phyloP scores from a whole-genome alignment of 805 yeast genomes.

The Ogataea ganodermae region DNA sequence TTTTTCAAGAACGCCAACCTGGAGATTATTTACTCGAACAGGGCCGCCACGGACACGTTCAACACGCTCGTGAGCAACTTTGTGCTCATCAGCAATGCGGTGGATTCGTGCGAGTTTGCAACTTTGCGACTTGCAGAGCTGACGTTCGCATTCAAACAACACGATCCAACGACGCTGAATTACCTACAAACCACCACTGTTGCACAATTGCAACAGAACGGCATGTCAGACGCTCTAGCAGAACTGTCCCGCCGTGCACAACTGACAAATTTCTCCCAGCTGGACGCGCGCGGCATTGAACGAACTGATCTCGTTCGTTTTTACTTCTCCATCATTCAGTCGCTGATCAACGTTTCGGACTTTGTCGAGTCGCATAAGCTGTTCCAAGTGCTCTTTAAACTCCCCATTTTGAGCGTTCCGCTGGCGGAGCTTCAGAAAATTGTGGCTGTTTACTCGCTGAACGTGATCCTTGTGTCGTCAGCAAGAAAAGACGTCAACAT shows the following conservation, averaged over 20 bases:
- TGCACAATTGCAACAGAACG: conserved; percentile 4
- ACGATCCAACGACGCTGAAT: conserved; percentile 7
- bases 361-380: conserved; percentile 23
- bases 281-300: conserved; percentile 18
- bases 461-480: conserved; percentile 12
- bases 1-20: conserved; percentile 11
- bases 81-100: conserved; percentile 1
- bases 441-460: conserved; percentile 21
- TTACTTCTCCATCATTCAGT: conserved; percentile 20
- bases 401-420: conserved; percentile 12
- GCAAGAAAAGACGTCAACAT: conserved; percentile 15
- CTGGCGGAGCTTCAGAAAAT: conserved; percentile 10
- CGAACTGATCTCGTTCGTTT: conserved; percentile 17
- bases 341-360: conserved; percentile 20
- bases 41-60: conserved; percentile 5
- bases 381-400: conserved; percentile 22
- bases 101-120: conserved; percentile 8
- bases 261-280: conserved; percentile 10
- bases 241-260: conserved; percentile 5
- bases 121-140: conserved; percentile 6
- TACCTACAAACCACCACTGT: conserved; percentile 12
- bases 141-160: neutral
- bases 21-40: conserved; percentile 8
- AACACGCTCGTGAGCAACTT: conserved; percentile 10
- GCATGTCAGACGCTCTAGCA: conserved; percentile 1